These are phyloP conservation scores for Emergomyces pasteurianus DNA, from an alignment of 2,329 filamentous ascomycete genomes.

Conservation along the genomic window DNA sequence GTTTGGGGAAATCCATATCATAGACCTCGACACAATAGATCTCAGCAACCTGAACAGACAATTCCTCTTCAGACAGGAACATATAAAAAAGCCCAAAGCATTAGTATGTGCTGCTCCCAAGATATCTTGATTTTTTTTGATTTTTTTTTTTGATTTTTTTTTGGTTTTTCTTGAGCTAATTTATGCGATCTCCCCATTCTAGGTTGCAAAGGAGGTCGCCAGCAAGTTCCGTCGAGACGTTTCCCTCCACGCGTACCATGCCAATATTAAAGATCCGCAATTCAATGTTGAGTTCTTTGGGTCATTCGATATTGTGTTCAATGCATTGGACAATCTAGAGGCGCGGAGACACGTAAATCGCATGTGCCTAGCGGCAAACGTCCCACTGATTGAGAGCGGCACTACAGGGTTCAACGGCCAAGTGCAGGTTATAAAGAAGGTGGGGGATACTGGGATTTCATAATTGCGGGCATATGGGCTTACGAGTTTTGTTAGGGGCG, in stretches of 20 bases:
- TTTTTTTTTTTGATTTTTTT: too few species aligned
- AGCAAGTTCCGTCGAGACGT: conserved; percentile 80
- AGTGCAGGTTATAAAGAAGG: conserved; percentile 88
- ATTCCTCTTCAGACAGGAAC: conserved; percentile 90
- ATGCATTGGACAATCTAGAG: conserved; percentile 91
- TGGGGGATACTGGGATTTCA: conserved; percentile 14
- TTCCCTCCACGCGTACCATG: conserved; percentile 78
- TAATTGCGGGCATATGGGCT: conserved; percentile 3
- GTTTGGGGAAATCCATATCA: conserved; percentile 85
- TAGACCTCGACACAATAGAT: conserved; percentile 97
- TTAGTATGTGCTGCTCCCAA: conserved; percentile 47
- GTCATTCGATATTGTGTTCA: conserved; percentile 77
- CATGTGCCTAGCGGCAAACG: conserved; percentile 87
- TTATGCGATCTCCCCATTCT: conserved; percentile 12
- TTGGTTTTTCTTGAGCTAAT: too few species aligned
- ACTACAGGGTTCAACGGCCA: conserved; percentile 97
- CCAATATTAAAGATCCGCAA: conserved; percentile 81
- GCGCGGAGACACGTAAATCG: conserved; percentile 89
- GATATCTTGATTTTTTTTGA: background rate
- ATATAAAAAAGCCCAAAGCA: conserved; percentile 96
- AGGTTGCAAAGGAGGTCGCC: conserved; percentile 89
- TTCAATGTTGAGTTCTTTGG: conserved; percentile 87
- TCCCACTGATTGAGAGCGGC: conserved; percentile 88
- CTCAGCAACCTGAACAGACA: conserved; percentile 95
- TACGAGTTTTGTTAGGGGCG: conserved; percentile 40